phyloP scores from a whole-genome alignment of 129 eudicot species.

The Flaveria bidentis region DNA sequence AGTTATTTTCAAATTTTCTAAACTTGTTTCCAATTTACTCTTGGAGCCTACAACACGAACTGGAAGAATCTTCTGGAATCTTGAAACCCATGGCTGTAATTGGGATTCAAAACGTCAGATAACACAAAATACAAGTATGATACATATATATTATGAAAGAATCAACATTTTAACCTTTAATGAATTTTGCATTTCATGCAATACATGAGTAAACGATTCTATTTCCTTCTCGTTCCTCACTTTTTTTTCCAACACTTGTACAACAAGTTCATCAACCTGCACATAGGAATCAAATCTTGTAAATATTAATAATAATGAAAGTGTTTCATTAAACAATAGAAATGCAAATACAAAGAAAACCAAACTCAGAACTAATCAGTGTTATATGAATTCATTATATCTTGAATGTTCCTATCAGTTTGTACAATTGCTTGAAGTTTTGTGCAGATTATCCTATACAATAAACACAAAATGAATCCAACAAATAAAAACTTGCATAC shows the following conservation, averaged over 20 bases:
- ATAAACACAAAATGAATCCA: not conserved
- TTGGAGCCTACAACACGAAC: slow-evolving; percentile 28
- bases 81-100: slow-evolving; percentile 84
- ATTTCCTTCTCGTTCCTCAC: slow-evolving; percentile 57
- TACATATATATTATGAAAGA: not conserved
- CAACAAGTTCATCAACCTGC: slow-evolving; percentile 96
- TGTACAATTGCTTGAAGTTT: not conserved
- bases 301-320: not conserved
- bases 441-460: not conserved
- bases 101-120: not conserved
- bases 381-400: not conserved
- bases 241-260: slow-evolving; percentile 60
- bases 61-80: slow-evolving; percentile 55
- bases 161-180: slow-evolving; percentile 58
- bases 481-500: not conserved
- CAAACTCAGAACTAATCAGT: not conserved
- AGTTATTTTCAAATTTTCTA: slow-evolving; percentile 30
- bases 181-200: slow-evolving; percentile 63
- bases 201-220: slow-evolving; percentile 58
- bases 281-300: slow-evolving; percentile 1
- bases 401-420: not conserved
- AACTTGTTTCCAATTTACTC: slow-evolving; percentile 41
- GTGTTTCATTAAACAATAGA: not conserved
- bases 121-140: not conserved
- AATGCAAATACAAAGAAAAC: not conserved